These are phyloP conservation scores for Emiliania huxleyi DNA, from an alignment of 78 protist genomes.

Conservation along the genomic window DNA sequence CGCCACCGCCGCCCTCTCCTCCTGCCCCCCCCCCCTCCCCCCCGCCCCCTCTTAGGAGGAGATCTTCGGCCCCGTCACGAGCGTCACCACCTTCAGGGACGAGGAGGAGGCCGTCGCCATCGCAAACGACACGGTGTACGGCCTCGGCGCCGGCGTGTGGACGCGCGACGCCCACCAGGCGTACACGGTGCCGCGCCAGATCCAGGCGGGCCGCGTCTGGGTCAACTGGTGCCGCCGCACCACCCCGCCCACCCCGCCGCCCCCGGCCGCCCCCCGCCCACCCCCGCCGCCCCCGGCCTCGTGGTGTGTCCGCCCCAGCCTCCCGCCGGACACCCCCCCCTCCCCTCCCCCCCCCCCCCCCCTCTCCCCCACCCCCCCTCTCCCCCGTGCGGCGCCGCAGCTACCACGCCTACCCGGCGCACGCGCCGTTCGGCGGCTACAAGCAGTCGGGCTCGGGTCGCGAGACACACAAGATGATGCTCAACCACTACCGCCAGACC, in stretches of 20 bases:
- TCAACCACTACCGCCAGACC: background rate
- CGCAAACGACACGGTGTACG: slow-evolving; percentile 2
- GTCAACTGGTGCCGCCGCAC: too few species aligned
- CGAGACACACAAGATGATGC: background rate
- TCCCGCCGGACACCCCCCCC: too few species aligned
- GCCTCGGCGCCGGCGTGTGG: slow-evolving; percentile 19
- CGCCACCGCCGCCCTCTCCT: too few species aligned
- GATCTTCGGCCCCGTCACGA: slow-evolving; percentile 21
- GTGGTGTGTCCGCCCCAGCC: too few species aligned
- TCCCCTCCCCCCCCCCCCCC: too few species aligned
- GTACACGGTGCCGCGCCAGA: background rate
- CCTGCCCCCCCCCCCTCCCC: too few species aligned
- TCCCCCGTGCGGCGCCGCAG: too few species aligned
- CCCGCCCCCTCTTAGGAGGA: too few species aligned
- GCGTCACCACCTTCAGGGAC: background rate
- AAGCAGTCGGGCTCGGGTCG: background rate
- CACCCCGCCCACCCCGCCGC: too few species aligned
- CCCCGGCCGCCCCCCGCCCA: too few species aligned
- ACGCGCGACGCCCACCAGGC: background rate
- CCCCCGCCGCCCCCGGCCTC: too few species aligned
- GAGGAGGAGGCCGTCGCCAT: background rate
- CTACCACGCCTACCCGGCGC: background rate
- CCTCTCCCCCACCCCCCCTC: too few species aligned
- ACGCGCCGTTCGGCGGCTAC: slow-evolving; percentile 24
- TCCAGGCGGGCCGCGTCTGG: slow-evolving; percentile 26